phyloP scores from a whole-genome alignment of 345 rosid species.

The Geranium rotundifolium region DNA sequence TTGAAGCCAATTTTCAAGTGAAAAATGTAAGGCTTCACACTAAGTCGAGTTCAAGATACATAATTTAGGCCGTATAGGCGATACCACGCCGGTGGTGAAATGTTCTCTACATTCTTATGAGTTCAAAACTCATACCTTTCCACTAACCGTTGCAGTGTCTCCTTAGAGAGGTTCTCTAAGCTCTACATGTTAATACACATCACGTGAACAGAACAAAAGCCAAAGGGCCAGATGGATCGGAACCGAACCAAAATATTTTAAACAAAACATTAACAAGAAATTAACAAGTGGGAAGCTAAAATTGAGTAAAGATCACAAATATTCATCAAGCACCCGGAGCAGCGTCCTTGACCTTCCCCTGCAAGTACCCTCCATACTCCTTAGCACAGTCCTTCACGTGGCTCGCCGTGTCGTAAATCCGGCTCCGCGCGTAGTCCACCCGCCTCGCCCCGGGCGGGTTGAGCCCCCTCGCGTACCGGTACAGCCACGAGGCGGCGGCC shows the following conservation, averaged over 20 bases:
- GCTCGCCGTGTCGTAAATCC: constrained; percentile 63
- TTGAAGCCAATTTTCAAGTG: no score
- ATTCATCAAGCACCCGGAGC: constrained; percentile 73
- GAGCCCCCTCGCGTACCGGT: constrained; percentile 52
- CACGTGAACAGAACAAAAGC: neutral
- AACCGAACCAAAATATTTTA: no score
- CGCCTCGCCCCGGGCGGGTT: constrained; percentile 59
- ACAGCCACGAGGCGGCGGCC: constrained; percentile 54
- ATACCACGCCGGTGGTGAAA: no score
- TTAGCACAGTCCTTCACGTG: constrained; percentile 75
- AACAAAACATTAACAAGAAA: neutral
- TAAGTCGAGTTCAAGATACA: no score
- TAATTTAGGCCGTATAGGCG: no score
- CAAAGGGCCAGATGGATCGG: no score
- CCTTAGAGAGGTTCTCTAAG: no score
- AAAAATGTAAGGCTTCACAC: no score
- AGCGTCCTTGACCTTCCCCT: constrained; percentile 70
- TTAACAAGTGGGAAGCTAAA: neutral
- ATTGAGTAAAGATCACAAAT: neutral
- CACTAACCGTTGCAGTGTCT: no score
- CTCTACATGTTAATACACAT: no score
- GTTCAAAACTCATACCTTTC: no score
- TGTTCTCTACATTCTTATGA: no score
- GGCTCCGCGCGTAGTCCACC: constrained; percentile 54
- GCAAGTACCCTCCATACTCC: constrained; percentile 70